Evolutionary conservation across 345 rosid species (phyloP).

Genomic region (Moricandia moricandioides): DNA sequence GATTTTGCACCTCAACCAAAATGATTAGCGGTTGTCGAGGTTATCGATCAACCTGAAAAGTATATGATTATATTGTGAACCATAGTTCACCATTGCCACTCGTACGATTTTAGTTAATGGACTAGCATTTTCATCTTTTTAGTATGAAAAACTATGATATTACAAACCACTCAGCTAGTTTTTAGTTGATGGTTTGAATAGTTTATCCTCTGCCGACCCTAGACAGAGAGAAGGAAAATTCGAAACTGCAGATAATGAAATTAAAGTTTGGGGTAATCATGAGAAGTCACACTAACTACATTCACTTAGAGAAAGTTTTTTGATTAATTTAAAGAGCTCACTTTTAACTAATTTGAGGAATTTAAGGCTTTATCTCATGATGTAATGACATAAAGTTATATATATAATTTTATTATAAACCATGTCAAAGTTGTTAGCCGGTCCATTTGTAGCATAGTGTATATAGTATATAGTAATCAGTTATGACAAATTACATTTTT

Average conservation of each 20-base stretch:
- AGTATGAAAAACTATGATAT: not conserved
- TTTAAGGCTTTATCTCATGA: slow-evolving; percentile 38
- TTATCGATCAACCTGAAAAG: no score
- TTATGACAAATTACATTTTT: slow-evolving; percentile 5
- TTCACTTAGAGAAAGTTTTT: slow-evolving; percentile 12
- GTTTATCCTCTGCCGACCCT: no score
- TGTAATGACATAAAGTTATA: slow-evolving; percentile 32
- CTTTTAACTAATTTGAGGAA: slow-evolving; percentile 40
- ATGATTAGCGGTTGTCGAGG: no score
- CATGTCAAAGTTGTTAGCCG: slow-evolving; percentile 34
- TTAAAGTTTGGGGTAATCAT: slow-evolving; percentile 16
- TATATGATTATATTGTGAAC: no score
- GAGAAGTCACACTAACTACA: slow-evolving; percentile 25
- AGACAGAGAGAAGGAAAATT: not conserved
- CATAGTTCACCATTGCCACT: no score
- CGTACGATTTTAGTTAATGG: no score
- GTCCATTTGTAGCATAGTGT: slow-evolving; percentile 27
- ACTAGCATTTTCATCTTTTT: no score
- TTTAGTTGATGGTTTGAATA: no score
- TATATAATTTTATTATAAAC: slow-evolving; percentile 1
- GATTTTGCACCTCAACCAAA: no score
- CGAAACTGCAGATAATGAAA: not conserved
- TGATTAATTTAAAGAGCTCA: slow-evolving; percentile 23
- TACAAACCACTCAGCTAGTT: not conserved
- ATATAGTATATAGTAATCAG: not conserved